Evolutionary conservation across 192 early-diverging fungal species (phyloP), one percentile per base, ranked within the genome.

Genomic region (Coemansia sp.): DNA sequence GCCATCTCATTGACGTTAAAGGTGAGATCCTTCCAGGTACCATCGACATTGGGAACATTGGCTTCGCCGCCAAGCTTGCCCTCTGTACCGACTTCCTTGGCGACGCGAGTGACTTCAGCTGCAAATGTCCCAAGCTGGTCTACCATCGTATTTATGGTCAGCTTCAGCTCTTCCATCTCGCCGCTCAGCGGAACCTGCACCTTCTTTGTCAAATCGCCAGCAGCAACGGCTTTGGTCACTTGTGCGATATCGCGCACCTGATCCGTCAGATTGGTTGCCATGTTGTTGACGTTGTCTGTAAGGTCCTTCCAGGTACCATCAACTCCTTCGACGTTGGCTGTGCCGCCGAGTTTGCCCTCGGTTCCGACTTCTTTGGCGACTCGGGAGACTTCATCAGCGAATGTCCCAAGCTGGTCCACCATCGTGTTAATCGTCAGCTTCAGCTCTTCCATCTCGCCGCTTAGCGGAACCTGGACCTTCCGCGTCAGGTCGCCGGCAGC

Each of bases 1-100:
- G 88, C 88, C 89, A 91, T 91, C 5, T 77, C 80, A 63, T 91
- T 91, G 43, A 91, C 88, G 36, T 87, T 88, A 55, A 87, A 88
- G 0, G 88, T 89, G 2, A 90, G 67, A 51, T 86, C 83, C 23
- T 82, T 87, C 90, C 88, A 90, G 0, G 85, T 89, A 9, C 90
- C 88, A 10, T 75, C 87, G 1, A 89, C 80, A 67, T 68, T 67
- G 45, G 75, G 73, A 12, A 89, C 85, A n/a, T 78, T 70, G 10
- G 87, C 85, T 23, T 85, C 74, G 14, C 87, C 87, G 20, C 87
- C 87, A 0, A 88, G 71, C 0, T 64, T 60, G 12, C 87, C 87
- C 18, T 88, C 73, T 1, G 86, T 88, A 5, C 88, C 88, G 60
- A 89, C 86, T 52, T 88, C 85, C n/a, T 63, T 70, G n/a, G 74